Conservation (phyloP, 148 eudicot species). For the Rhododendron williamsianum region DNA sequence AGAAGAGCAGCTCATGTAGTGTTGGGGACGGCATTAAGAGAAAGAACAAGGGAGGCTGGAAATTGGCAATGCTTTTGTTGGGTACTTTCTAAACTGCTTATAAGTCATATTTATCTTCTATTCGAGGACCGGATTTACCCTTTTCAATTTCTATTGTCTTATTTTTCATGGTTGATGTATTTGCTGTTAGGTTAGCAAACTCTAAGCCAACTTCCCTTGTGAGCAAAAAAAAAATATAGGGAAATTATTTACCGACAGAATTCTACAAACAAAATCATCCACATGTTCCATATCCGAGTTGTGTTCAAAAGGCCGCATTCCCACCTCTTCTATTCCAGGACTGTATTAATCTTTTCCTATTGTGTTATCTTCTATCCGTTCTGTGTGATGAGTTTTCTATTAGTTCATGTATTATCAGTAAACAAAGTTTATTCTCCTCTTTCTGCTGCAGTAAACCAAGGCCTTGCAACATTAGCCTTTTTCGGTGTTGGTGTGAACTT, state of each 20-base stretch:
- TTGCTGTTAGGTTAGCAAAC: too few relatives aligned
- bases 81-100: constrained; percentile 29
- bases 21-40: neutral
- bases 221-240: too few relatives aligned
- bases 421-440: neutral
- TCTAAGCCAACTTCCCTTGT: too few relatives aligned
- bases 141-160: too few relatives aligned
- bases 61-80: constrained; percentile 40
- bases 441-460: constrained; percentile 65
- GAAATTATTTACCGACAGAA: too few relatives aligned
- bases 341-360: too few relatives aligned
- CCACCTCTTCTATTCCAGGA: neutral
- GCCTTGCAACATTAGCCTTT: constrained; percentile 74
- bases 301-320: too few relatives aligned
- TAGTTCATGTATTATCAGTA: neutral
- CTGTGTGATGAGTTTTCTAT: neutral
- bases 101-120: too few relatives aligned
- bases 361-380: neutral
- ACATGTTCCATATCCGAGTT: too few relatives aligned
- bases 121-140: too few relatives aligned
- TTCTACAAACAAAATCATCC: too few relatives aligned
- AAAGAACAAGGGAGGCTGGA: constrained; percentile 59
- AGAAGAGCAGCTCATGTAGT: neutral
- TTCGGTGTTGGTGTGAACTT: constrained; percentile 92
- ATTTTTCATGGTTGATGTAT: neutral